Percentiles rank a stretch among this genome's conserved stretches.
Conservation (phyloP, 352 stramenopile species). For the Globisporangium alternatum region DNA sequence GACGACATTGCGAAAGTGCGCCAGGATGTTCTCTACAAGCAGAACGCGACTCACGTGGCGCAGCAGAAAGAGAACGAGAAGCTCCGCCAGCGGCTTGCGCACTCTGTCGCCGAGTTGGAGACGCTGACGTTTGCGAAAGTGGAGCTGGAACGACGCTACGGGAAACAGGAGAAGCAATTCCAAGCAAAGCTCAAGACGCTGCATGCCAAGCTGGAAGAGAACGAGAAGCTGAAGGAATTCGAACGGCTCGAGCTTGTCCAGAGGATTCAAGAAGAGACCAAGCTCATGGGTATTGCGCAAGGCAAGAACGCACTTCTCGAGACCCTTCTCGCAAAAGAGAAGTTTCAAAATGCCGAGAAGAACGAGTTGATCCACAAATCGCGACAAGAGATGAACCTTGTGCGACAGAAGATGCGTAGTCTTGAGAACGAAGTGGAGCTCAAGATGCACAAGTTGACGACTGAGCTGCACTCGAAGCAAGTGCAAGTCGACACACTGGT, state of each 20-base stretch:
- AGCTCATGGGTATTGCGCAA: slow-evolving; percentile 60
- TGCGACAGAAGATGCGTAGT: slow-evolving; percentile 53
- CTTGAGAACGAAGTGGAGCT: slow-evolving; percentile 61
- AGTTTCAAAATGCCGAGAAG: slow-evolving; percentile 56
- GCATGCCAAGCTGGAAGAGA: slow-evolving; percentile 33
- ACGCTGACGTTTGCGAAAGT: slow-evolving; percentile 33
- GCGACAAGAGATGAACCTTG: slow-evolving; percentile 53
- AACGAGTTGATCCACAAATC: slow-evolving; percentile 44
- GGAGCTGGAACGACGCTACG: slow-evolving; percentile 46
- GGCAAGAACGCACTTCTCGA: slow-evolving; percentile 60
- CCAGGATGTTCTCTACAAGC: slow-evolving; percentile 28
- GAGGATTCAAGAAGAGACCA: slow-evolving; percentile 54
- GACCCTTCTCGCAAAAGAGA: slow-evolving; percentile 57
- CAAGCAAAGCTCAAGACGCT: slow-evolving; percentile 54
- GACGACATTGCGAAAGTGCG: slow-evolving; percentile 42
- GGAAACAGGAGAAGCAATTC: slow-evolving; percentile 48
- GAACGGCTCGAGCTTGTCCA: slow-evolving; percentile 55
- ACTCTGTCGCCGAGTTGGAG: slow-evolving; percentile 48
- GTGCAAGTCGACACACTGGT: slow-evolving; percentile 45
- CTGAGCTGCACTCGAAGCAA: slow-evolving; percentile 59
- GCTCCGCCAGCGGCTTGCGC: slow-evolving; percentile 49
- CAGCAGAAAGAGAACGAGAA: slow-evolving; percentile 36
- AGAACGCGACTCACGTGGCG: slow-evolving; percentile 18
- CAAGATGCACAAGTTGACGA: slow-evolving; percentile 48
- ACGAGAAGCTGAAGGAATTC: slow-evolving; percentile 46